Evolutionary conservation across 495 filamentous ascomycete genomes (phyloP).

Genomic region (Penicillium fimorum): DNA sequence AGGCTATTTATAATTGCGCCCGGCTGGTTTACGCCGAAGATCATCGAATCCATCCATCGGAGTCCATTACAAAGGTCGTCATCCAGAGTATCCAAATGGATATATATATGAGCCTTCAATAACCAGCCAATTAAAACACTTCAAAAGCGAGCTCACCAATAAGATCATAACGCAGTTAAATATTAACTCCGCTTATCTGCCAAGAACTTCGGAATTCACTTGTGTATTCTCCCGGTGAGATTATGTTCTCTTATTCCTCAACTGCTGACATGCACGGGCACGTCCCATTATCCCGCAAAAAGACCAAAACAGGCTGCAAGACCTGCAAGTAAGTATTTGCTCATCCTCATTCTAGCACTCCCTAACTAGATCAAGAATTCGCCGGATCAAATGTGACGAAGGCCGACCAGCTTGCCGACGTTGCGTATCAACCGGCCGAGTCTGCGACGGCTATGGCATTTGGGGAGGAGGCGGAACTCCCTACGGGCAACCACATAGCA

Average conservation of each 20-base stretch:
- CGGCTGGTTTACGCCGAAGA: neutral
- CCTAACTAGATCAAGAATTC: conserved; percentile 24
- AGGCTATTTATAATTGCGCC: neutral
- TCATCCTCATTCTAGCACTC: neutral
- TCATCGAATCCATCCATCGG: neutral
- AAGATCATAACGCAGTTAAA: neutral
- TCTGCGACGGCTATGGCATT: conserved; percentile 58
- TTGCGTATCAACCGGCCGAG: conserved; percentile 54
- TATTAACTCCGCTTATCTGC: neutral
- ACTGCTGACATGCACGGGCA: neutral
- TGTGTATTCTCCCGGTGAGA: neutral
- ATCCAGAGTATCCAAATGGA: neutral
- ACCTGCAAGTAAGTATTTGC: conserved; percentile 28
- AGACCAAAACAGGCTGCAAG: conserved; percentile 29
- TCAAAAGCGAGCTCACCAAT: neutral
- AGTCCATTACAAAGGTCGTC: neutral
- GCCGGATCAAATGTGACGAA: conserved; percentile 61
- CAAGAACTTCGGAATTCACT: neutral
- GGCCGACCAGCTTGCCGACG: conserved; percentile 50
- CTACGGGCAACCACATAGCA: conserved; percentile 27
- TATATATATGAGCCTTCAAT: no score
- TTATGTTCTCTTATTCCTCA: neutral
- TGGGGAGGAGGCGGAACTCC: conserved; percentile 47
- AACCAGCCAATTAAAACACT: neutral
- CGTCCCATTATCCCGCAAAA: neutral